Percentiles rank a stretch among this genome's conserved stretches.
phyloP scores from a whole-genome alignment of 1,284 basidiomycete species.

The Microbotryum intermedium region DNA sequence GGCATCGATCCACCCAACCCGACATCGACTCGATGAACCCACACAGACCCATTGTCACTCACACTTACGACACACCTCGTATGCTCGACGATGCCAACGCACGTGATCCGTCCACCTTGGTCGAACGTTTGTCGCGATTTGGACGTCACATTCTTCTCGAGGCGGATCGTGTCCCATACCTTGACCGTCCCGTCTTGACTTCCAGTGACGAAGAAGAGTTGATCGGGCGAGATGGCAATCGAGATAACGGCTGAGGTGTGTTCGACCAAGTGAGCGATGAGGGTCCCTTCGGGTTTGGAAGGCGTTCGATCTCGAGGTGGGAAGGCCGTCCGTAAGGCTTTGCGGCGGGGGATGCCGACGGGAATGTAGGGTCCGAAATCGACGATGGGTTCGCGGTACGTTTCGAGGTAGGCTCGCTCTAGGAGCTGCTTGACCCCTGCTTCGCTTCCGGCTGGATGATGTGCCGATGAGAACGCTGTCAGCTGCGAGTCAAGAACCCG shows the following conservation, averaged over 20 bases:
- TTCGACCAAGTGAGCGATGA: conserved; percentile 76
- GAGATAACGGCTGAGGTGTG: conserved; percentile 71
- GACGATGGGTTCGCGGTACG: conserved; percentile 64
- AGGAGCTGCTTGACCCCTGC: conserved; percentile 68
- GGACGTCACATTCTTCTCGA: conserved; percentile 61
- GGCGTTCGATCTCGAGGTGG: conserved; percentile 30
- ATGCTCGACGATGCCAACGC: conserved; percentile 36
- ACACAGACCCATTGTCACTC: conserved; percentile 40
- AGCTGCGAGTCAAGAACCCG: not conserved
- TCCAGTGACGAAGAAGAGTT: conserved; percentile 82
- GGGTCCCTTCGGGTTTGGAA: conserved; percentile 52
- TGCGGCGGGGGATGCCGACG: conserved; percentile 43
- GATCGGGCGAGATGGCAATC: conserved; percentile 83
- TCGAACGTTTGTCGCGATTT: conserved; percentile 40
- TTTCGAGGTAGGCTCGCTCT: conserved; percentile 81
- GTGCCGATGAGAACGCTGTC: not conserved
- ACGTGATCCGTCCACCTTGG: conserved; percentile 39
- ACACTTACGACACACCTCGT: conserved; percentile 43
- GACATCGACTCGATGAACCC: conserved; percentile 41
- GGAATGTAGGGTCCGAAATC: conserved; percentile 77
- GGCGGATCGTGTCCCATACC: conserved; percentile 68
- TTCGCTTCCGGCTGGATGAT: conserved; percentile 61
- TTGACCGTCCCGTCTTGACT: conserved; percentile 78
- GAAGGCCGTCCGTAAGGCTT: conserved; percentile 35
- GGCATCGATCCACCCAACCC: conserved; percentile 36